phyloP scores from a whole-genome alignment of 163 green algal genomes.

The Smithsoniella earleae region DNA sequence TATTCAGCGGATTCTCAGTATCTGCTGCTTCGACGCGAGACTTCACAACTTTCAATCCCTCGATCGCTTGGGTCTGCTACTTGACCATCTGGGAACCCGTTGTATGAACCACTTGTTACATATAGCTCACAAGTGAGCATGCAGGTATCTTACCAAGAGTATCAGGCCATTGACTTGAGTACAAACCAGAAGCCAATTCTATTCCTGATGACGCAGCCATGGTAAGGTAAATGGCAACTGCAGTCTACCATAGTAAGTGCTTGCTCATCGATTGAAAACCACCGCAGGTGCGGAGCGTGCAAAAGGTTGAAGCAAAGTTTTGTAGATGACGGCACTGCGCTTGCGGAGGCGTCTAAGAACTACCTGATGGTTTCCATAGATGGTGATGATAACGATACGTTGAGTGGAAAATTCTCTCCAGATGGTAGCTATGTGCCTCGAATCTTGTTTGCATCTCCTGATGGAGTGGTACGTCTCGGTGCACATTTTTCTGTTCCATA shows the following conservation, averaged over 20 bases:
- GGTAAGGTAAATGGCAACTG: neutral
- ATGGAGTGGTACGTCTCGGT: too few relatives aligned
- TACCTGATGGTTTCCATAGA: constrained; percentile 1
- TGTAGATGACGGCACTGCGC: neutral
- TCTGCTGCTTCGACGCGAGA: too few relatives aligned
- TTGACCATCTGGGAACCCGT: too few relatives aligned
- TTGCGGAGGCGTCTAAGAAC: neutral
- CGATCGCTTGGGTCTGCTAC: too few relatives aligned
- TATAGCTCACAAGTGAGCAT: too few relatives aligned
- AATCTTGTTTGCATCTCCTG: neutral
- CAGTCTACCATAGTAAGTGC: neutral
- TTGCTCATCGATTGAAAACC: neutral
- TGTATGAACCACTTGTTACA: too few relatives aligned
- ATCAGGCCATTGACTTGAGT: neutral
- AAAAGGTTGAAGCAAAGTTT: neutral
- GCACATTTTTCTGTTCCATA: too few relatives aligned
- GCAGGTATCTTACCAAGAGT: neutral
- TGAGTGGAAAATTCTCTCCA: too few relatives aligned
- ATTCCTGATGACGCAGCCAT: neutral
- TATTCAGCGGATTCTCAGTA: too few relatives aligned
- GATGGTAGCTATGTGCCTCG: neutral
- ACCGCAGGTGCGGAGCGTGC: neutral
- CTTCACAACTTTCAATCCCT: too few relatives aligned
- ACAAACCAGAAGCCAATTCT: neutral
- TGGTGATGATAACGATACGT: neutral